A percentile compares a stretch with the other conserved stretches of the same genome.
phyloP scores from a whole-genome alignment of 352 stramenopile genomes.

The Phytopythium mirpurense region DNA sequence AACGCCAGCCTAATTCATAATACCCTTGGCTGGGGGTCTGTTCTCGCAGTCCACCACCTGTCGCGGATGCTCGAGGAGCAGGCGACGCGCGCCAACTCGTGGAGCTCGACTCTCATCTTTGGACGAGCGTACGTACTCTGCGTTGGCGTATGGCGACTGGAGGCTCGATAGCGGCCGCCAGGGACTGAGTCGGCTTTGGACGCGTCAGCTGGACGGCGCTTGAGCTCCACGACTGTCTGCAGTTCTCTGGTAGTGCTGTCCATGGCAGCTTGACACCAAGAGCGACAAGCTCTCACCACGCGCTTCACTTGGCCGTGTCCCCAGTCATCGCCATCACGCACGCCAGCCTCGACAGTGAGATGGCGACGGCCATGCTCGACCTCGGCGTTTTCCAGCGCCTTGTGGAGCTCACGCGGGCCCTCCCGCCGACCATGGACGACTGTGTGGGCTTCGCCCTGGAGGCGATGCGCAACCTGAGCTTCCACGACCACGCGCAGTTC shows the following conservation, averaged over 20 bases:
- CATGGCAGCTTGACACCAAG: not conserved
- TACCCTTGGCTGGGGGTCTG: too few relatives aligned
- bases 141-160: too few relatives aligned
- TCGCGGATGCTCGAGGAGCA: constrained; percentile 50
- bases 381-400: constrained; percentile 22
- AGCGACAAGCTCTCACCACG: not conserved
- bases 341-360: constrained; percentile 43
- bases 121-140: not conserved
- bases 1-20: too few relatives aligned
- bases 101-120: constrained; percentile 13
- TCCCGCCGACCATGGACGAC: constrained; percentile 14
- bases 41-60: constrained; percentile 36
- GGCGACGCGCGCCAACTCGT: constrained; percentile 28
- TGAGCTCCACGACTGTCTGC: constrained; percentile 50
- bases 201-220: constrained; percentile 31
- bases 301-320: not conserved
- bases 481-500: constrained; percentile 9
- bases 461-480: constrained; percentile 45
- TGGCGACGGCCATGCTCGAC: constrained; percentile 38
- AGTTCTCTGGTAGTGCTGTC: constrained; percentile 46
- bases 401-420: constrained; percentile 18
- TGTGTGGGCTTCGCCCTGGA: constrained; percentile 32
- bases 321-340: constrained; percentile 56
- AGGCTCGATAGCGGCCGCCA: too few relatives aligned
- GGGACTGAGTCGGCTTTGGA: not conserved